Conservation (phyloP, 208 protist species). For the Kentomonas sorsogonicus region DNA sequence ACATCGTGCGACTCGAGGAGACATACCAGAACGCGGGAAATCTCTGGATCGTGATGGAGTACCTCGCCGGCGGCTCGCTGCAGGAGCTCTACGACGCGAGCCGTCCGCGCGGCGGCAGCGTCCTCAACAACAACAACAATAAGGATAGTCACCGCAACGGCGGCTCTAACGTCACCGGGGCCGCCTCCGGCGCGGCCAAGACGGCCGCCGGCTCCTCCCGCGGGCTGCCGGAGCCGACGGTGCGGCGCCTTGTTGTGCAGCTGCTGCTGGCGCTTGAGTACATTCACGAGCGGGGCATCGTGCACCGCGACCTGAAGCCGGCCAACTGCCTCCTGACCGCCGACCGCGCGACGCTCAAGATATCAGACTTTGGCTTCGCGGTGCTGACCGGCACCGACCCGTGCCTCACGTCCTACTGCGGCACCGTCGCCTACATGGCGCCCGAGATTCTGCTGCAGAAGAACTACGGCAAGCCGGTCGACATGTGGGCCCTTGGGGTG, state of each 20-base stretch:
- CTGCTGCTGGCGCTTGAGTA: constrained; percentile 85
- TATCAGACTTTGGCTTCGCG: constrained; percentile 90
- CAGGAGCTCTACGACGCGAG: too few relatives aligned
- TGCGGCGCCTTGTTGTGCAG: constrained; percentile 65
- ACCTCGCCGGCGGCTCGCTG: constrained; percentile 72
- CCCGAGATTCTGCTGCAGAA: constrained; percentile 82
- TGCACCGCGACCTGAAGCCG: constrained; percentile 91
- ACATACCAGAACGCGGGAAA: constrained; percentile 68
- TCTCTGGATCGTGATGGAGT: constrained; percentile 92
- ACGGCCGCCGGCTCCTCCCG: constrained; percentile 20
- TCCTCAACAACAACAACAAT: too few relatives aligned
- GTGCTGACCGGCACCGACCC: constrained; percentile 76
- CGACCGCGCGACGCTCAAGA: constrained; percentile 68
- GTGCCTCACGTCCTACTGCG: constrained; percentile 78
- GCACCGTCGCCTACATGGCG: constrained; percentile 86
- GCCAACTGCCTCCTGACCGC: constrained; percentile 83
- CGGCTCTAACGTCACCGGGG: too few relatives aligned
- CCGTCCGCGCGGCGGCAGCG: too few relatives aligned
- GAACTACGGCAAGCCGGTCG: constrained; percentile 85
- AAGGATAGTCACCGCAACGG: too few relatives aligned
- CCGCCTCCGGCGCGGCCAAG: constrained; percentile 18
- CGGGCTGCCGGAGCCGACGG: constrained; percentile 39
- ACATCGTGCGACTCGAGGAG: constrained; percentile 88
- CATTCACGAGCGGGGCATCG: constrained; percentile 86
- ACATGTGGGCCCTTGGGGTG: constrained; percentile 90